phyloP scores from a whole-genome alignment of 2,329 filamentous ascomycete species.

The Thielaviopsis punctulata region DNA sequence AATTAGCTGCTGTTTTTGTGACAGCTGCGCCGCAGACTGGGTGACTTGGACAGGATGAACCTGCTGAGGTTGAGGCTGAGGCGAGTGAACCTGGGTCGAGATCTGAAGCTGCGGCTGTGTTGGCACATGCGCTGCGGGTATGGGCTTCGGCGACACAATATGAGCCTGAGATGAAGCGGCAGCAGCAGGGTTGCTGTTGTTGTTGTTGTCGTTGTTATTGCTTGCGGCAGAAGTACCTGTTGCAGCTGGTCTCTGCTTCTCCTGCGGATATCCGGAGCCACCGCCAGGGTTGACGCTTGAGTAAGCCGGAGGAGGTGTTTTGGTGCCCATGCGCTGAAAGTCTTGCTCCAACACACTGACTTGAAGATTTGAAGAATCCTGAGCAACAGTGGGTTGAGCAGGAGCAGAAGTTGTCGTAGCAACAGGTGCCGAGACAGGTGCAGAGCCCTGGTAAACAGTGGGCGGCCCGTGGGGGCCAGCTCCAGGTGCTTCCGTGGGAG shows the following conservation, averaged over 20 bases:
- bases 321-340: conserved; percentile 63
- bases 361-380: conserved; percentile 24
- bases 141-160: conserved; percentile 7
- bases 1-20: background rate
- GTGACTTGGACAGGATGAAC: background rate
- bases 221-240: conserved; percentile 17
- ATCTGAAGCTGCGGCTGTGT: conserved; percentile 6
- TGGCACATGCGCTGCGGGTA: conserved; percentile 11
- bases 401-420: conserved; percentile 15
- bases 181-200: conserved; percentile 13
- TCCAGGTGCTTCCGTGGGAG: conserved; percentile 78
- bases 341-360: conserved; percentile 69
- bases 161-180: conserved; percentile 7
- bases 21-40: background rate
- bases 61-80: conserved; percentile 7
- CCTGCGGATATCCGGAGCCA: conserved; percentile 51
- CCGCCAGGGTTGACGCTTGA: conserved; percentile 49
- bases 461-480: conserved; percentile 78
- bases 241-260: conserved; percentile 44
- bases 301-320: conserved; percentile 89
- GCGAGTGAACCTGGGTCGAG: conserved; percentile 5
- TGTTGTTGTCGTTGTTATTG: too few relatives aligned
- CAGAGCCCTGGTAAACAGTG: conserved; percentile 72
- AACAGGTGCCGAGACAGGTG: conserved; percentile 28
- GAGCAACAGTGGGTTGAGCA: background rate